phyloP scores from a whole-genome alignment of 2,329 filamentous ascomycete genomes.

The Fusarium heterosporum region DNA sequence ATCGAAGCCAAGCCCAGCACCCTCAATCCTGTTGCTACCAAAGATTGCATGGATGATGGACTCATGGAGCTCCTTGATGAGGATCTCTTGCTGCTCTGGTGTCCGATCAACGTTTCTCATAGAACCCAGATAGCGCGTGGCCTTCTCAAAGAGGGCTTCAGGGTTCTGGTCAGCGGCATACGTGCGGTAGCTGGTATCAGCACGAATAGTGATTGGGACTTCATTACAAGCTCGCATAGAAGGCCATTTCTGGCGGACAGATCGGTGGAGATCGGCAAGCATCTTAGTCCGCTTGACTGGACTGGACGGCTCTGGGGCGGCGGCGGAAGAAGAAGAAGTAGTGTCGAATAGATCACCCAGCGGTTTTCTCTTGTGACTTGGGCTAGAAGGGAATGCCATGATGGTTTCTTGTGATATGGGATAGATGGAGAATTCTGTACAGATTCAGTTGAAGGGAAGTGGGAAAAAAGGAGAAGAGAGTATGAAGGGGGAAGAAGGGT shows the following conservation, averaged over 20 bases:
- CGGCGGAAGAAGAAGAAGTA: too few species aligned
- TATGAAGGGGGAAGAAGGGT: too few species aligned
- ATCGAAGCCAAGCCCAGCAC: slow-evolving; percentile 30
- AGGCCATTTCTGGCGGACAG: slow-evolving; percentile 7
- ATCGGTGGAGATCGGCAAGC: neutral
- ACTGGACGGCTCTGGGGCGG: neutral
- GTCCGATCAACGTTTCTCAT: neutral
- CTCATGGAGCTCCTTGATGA: slow-evolving; percentile 25
- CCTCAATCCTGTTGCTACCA: slow-evolving; percentile 46
- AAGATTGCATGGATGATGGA: slow-evolving; percentile 39
- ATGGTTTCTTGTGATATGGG: too few species aligned
- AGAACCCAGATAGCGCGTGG: neutral
- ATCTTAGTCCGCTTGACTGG: neutral
- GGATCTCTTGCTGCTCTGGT: slow-evolving; percentile 6
- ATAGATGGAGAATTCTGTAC: too few species aligned
- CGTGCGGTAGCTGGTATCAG: slow-evolving; percentile 17
- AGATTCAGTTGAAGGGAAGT: too few species aligned
- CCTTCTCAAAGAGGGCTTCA: slow-evolving; percentile 24
- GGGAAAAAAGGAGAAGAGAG: too few species aligned
- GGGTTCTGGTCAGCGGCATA: slow-evolving; percentile 22
- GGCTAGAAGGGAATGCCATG: too few species aligned
- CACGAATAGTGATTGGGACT: neutral
- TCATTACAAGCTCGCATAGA: neutral
- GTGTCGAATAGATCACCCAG: too few species aligned
- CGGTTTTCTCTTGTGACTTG: too few species aligned